Evolutionary conservation across 2,329 filamentous ascomycete species (phyloP), one percentile per base, ranked within the genome.

Genomic region (Cryphonectria radicalis): DNA sequence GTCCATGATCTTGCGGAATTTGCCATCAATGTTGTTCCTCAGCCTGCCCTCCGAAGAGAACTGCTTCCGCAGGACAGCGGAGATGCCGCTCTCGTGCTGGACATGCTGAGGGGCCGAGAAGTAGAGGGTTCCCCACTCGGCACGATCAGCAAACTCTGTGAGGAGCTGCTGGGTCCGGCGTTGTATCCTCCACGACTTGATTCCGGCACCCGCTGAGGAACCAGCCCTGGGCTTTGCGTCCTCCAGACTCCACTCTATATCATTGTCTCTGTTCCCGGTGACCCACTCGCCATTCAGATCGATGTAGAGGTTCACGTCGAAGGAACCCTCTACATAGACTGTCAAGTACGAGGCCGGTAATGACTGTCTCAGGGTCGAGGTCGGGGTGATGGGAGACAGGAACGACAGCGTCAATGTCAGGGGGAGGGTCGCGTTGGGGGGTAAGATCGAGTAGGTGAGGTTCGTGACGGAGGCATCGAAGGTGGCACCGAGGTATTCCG

Each of bases 81-180:
- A 92, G 28, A 89, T 90, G 42, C 93, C 93, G 73, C 88, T 89
- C 80, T 95, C 90, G 77, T 95, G 91, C 37, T 87, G 84, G 25
- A 88, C 89, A 77, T 91, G 87, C 74, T 85, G 82, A 32, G 93
- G 92, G 1, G 86, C 93, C 32, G 91, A 91, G 78, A 97, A 93
- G 80, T 93, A 88, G 70, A 97, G 80, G 40, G 90, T 91, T 4
- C 94, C 94, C 94, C 94, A 97, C 87, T 97, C 93, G 0, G 92
- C 88, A 60, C 91, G 91, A 76, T 97, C 94, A 60, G 82, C 82
- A 69, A 87, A 87, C 79, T 97, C 94, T 0, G 91, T 93, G 68
- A 96, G 88, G n/a, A 93, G 83, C 78, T 91, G 84, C 79, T 95
- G 88, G 8, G 84, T 78, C 71, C 82, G 82, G 55, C 90, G 85